phyloP scores from a whole-genome alignment of 148 eudicot species.

The Rhododendron henanense region DNA sequence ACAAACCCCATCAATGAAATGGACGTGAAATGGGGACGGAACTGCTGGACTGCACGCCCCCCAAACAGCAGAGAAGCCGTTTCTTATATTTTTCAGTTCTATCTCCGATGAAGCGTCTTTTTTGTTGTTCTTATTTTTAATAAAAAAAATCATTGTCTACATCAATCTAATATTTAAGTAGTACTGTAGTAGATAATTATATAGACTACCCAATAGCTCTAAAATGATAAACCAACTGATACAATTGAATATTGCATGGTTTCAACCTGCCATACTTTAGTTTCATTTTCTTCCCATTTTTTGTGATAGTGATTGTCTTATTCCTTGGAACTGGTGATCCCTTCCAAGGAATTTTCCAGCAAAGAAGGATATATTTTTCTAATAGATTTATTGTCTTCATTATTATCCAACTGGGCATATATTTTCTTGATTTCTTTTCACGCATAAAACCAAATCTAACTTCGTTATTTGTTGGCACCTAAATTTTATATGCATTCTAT shows the following conservation, averaged over 20 bases:
- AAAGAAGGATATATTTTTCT: neutral
- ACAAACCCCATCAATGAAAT: no score
- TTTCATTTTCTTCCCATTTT: neutral
- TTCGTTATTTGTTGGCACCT: neutral
- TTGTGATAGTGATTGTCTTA: neutral
- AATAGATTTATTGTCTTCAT: neutral
- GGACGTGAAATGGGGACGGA: no score
- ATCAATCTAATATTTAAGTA: no score
- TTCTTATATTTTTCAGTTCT: no score
- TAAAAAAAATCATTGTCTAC: no score
- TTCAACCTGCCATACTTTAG: neutral
- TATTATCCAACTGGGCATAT: neutral
- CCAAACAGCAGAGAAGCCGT: no score
- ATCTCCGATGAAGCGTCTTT: no score
- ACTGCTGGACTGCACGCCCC: no score
- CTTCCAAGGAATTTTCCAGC: neutral
- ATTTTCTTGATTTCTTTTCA: constrained; percentile 1
- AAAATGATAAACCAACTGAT: no score
- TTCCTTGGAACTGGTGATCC: neutral
- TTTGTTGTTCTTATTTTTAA: no score
- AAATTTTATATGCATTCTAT: neutral
- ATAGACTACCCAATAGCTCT: no score
- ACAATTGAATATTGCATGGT: neutral
- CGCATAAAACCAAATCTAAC: neutral
- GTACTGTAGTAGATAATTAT: no score